phyloP scores from a whole-genome alignment of 2,329 filamentous ascomycete genomes.

The Fusarium pseudonygamai region DNA sequence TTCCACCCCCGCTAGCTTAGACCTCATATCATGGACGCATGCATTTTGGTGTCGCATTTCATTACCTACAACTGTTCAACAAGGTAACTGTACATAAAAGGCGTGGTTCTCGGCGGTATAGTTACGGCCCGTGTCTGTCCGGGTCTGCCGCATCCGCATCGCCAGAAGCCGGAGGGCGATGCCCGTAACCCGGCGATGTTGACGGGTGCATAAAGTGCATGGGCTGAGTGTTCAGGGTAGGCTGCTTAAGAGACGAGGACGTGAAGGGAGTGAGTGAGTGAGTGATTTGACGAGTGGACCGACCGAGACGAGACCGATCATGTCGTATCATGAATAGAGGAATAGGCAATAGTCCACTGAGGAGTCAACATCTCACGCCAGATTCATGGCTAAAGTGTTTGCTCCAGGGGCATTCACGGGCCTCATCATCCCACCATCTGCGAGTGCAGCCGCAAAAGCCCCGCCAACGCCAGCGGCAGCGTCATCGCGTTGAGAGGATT shows the following conservation, averaged over 20 bases:
- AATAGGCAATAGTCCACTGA: constrained; percentile 1
- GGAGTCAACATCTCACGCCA: constrained; percentile 16
- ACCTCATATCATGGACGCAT: constrained; percentile 5
- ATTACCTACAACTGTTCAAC: background rate
- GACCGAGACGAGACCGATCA: constrained; percentile 25
- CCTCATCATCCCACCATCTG: constrained; percentile 34
- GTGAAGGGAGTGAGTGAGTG: background rate
- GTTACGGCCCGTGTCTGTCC: constrained; percentile 29
- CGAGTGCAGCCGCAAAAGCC: constrained; percentile 34
- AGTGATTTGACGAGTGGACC: constrained; percentile 4
- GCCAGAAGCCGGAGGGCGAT: constrained; percentile 32
- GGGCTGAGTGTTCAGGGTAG: background rate
- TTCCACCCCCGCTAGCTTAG: constrained; percentile 27
- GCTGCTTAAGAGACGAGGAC: background rate
- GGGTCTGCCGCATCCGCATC: constrained; percentile 23
- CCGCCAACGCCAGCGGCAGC: constrained; percentile 20
- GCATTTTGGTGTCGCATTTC: background rate
- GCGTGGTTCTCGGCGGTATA: constrained; percentile 9
- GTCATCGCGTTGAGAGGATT: constrained; percentile 30
- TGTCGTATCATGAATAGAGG: constrained; percentile 8
- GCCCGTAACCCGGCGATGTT: constrained; percentile 21
- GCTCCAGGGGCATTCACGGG: constrained; percentile 18
- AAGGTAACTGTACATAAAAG: constrained; percentile 20
- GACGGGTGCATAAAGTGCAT: background rate
- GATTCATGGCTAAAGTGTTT: constrained; percentile 17